phyloP scores from a whole-genome alignment of 495 filamentous ascomycete genomes.

The Echria macrotheca region DNA sequence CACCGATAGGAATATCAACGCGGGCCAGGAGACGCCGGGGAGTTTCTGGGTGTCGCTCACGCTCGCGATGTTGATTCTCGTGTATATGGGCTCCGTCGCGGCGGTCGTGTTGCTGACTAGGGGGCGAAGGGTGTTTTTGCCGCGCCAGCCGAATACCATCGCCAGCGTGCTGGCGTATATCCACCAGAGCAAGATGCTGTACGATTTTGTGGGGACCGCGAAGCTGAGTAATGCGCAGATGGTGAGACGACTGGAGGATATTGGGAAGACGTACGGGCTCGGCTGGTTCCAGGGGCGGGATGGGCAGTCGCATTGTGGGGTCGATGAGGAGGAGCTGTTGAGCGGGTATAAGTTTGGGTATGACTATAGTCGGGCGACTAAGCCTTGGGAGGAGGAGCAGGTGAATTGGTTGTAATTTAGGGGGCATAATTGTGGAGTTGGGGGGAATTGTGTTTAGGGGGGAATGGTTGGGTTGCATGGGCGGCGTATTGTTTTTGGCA shows the following conservation, averaged over 20 bases:
- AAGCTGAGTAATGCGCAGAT: conserved; percentile 53
- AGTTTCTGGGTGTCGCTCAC: conserved; percentile 56
- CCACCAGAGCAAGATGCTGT: conserved; percentile 68
- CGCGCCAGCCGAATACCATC: conserved; percentile 68
- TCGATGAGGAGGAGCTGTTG: conserved; percentile 64
- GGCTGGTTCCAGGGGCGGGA: conserved; percentile 69
- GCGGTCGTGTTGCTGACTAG: conserved; percentile 46
- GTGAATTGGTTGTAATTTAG: conserved; percentile 25
- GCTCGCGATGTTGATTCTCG: conserved; percentile 54
- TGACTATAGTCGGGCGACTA: conserved; percentile 34
- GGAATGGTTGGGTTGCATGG: neutral
- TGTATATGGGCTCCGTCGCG: conserved; percentile 49
- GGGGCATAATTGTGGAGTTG: neutral
- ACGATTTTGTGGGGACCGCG: conserved; percentile 62
- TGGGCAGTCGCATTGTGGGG: conserved; percentile 58
- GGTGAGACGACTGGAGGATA: conserved; percentile 44
- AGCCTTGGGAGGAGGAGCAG: conserved; percentile 37
- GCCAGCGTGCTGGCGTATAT: conserved; percentile 67
- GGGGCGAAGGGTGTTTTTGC: conserved; percentile 59
- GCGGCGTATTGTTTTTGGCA: neutral
- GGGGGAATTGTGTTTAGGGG: neutral
- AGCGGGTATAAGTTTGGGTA: conserved; percentile 56
- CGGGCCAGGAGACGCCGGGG: conserved; percentile 54
- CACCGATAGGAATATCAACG: conserved; percentile 29
- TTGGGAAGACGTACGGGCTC: conserved; percentile 61